These are phyloP conservation scores for Talaromyces ruber DNA, from an alignment of 495 filamentous ascomycete species.

Conservation along the genomic window DNA sequence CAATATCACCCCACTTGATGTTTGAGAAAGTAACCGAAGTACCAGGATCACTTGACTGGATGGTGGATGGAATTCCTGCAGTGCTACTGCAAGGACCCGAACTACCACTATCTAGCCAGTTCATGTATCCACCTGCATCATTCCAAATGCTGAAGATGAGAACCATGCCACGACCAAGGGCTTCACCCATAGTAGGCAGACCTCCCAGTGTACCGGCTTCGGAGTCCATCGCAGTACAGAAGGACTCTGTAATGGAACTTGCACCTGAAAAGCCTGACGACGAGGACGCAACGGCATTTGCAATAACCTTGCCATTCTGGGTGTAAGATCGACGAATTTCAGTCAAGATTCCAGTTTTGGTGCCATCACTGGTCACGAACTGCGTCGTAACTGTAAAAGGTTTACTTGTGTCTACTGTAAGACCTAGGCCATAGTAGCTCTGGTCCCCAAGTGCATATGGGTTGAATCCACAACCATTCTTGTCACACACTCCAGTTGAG, in stretches of 20 bases:
- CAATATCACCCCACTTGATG: slow-evolving; percentile 29
- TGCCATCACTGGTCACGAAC: slow-evolving; percentile 46
- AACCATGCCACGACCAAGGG: slow-evolving; percentile 53
- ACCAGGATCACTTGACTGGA: slow-evolving; percentile 18
- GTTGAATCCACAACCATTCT: slow-evolving; percentile 58
- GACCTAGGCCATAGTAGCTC: slow-evolving; percentile 45
- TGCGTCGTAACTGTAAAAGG: slow-evolving; percentile 61
- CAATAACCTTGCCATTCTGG: slow-evolving; percentile 49
- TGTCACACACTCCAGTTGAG: slow-evolving; percentile 51
- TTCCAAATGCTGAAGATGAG: slow-evolving; percentile 59
- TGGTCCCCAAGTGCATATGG: slow-evolving; percentile 47
- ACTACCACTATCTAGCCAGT: slow-evolving; percentile 50
- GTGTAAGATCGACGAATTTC: slow-evolving; percentile 56
- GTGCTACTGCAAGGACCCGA: slow-evolving; percentile 52
- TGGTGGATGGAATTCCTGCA: slow-evolving; percentile 20
- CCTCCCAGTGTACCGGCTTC: slow-evolving; percentile 17
- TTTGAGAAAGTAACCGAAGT: slow-evolving; percentile 27
- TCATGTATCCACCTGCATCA: slow-evolving; percentile 49
- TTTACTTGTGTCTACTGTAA: slow-evolving; percentile 48
- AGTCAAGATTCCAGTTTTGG: slow-evolving; percentile 32
- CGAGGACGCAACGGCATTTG: slow-evolving; percentile 16
- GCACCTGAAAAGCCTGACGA: slow-evolving; percentile 4
- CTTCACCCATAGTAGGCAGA: slow-evolving; percentile 19
- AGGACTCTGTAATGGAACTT: slow-evolving; percentile 19
- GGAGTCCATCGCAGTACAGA: slow-evolving; percentile 12